These are phyloP conservation scores for Akanthomyces uredinophilus DNA, from an alignment of 2,329 filamentous ascomycete genomes.

Conservation along the genomic window DNA sequence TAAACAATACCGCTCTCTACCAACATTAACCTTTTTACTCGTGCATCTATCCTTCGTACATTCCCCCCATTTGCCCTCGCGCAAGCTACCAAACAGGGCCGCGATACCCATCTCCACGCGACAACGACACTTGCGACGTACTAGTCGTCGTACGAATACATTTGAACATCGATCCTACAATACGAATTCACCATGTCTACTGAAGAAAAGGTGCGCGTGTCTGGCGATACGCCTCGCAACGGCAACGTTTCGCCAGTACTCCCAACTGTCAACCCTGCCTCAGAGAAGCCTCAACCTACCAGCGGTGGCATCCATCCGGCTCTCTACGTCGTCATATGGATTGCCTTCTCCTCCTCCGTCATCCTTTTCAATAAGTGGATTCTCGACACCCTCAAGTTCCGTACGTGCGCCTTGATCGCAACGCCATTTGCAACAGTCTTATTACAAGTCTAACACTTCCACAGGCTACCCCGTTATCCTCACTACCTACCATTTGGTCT, in stretches of 20 bases:
- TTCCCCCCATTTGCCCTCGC: neutral
- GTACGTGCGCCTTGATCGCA: constrained; percentile 50
- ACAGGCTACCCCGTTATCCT: constrained; percentile 71
- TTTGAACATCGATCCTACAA: neutral
- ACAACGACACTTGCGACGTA: neutral
- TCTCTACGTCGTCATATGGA: constrained; percentile 88
- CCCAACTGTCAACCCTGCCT: constrained; percentile 72
- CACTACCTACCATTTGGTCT: constrained; percentile 91
- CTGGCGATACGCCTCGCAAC: constrained; percentile 31
- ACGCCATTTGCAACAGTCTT: constrained; percentile 60
- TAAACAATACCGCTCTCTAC: neutral
- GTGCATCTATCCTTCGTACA: neutral
- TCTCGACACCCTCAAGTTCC: constrained; percentile 77
- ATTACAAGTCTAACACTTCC: constrained; percentile 59
- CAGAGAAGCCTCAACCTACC: constrained; percentile 63
- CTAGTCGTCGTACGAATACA: neutral
- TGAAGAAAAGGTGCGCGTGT: constrained; percentile 15
- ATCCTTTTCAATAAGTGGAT: constrained; percentile 99
- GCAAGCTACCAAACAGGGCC: neutral
- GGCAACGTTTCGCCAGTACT: constrained; percentile 58
- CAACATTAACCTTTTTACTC: neutral
- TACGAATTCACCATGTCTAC: constrained; percentile 17
- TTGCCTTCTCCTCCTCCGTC: constrained; percentile 83
- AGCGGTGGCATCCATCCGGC: constrained; percentile 68
- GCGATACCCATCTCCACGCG: neutral